Evolutionary conservation across 148 eudicot species (phyloP), one percentile per base, ranked within the genome.

Genomic region (Vaccinium myrtillus): DNA sequence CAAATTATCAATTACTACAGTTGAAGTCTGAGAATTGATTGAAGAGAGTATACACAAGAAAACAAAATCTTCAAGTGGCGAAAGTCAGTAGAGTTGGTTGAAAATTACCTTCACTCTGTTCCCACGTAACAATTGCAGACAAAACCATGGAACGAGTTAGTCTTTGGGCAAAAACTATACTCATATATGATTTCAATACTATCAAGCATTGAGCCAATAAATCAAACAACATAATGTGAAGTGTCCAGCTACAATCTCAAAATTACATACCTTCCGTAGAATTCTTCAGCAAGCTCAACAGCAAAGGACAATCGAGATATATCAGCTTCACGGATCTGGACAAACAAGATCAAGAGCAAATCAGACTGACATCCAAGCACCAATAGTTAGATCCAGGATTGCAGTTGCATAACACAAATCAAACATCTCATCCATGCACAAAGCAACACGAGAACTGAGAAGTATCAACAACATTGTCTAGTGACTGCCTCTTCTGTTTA

Each of bases 251-350:
- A 32, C 8, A 71, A 71, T 36, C 21, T 67, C 27, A 75, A 30
- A 67, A 78, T 83, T 51, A 87, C 88, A 79, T 58, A 94, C 98
- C 99, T 95, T 84, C 98, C 98, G 84, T 97, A 97, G 85, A 97
- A 97, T 86, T 97, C 99, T 91, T 95, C 99, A 89, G 99, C 99
- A 89, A 97, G 98, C 90, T 97, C 99, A 87, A 97, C 98, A 61
- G 98, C 98, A 88, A 97, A 95, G 65, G 99, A 97, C 53, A 95
- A 90, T 18, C 99, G 91, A 39, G 99, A 97, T 88, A 97, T 95
- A 86, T 97, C 99, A 84, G 98, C 99, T 88, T 97, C 99, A 84
- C 99, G 99, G 65, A 95, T 91, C 98, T 95, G 46, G 46, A 43
- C 46, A 79, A 85, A 80, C 78, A 86, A 83, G 81, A 36, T 21